Conservation (phyloP, 2,329 filamentous ascomycete species). For the Nannizziopsis barbatae region DNA sequence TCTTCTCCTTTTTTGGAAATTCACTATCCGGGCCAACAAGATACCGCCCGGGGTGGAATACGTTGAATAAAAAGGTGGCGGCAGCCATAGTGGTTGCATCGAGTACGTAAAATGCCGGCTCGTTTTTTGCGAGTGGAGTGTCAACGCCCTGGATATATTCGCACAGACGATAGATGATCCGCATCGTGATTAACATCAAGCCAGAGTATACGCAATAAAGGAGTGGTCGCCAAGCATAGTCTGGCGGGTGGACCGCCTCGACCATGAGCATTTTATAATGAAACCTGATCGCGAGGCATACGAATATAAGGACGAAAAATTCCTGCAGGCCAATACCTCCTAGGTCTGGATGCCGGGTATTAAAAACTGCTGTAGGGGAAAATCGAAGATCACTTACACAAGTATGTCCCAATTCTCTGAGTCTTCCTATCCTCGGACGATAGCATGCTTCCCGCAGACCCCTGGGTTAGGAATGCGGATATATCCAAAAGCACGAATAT, state of each 20-base stretch:
- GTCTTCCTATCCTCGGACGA: constrained; percentile 16
- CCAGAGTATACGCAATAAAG: constrained; percentile 44
- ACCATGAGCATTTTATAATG: constrained; percentile 33
- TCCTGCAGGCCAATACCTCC: constrained; percentile 41
- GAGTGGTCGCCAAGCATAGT: constrained; percentile 27
- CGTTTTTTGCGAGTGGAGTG: constrained; percentile 31
- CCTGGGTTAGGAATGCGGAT: constrained; percentile 19
- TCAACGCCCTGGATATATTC: constrained; percentile 46
- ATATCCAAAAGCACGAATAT: constrained; percentile 37
- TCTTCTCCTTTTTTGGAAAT: constrained; percentile 20
- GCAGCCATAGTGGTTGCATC: constrained; percentile 34
- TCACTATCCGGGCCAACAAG: constrained; percentile 24
- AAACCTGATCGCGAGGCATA: constrained; percentile 40
- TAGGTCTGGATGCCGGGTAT: constrained; percentile 17
- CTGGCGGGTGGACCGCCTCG: constrained; percentile 24
- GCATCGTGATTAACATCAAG: constrained; percentile 39
- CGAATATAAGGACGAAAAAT: constrained; percentile 41
- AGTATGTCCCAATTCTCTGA: constrained; percentile 18
- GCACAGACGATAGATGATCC: constrained; percentile 49
- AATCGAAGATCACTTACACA: constrained; percentile 16
- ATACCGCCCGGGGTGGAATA: constrained; percentile 29
- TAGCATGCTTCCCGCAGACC: constrained; percentile 13
- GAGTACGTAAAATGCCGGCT: constrained; percentile 31
- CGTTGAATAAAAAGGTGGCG: constrained; percentile 27
- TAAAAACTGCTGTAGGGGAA: background rate